These are phyloP conservation scores for Phaeomoniella chlamydospora DNA, from an alignment of 2,329 filamentous ascomycete genomes.

Conservation along the genomic window DNA sequence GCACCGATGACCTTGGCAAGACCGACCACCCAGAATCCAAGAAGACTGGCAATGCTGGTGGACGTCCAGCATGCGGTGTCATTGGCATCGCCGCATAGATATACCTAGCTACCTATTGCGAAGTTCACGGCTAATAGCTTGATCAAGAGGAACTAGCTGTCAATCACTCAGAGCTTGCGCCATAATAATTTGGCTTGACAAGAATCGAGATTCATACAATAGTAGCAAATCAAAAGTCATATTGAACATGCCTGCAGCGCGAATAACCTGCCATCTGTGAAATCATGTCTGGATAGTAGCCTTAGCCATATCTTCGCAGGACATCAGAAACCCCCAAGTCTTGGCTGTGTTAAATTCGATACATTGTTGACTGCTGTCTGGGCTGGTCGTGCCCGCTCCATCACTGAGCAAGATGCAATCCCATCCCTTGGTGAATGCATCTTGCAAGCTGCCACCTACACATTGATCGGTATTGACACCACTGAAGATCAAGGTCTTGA, in stretches of 20 bases:
- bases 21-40: slow-evolving; percentile 86
- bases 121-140: too few species aligned
- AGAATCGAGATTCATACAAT: too few species aligned
- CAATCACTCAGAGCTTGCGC: too few species aligned
- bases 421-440: slow-evolving; percentile 41
- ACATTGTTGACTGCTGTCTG: slow-evolving; percentile 9
- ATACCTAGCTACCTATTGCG: too few species aligned
- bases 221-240: too few species aligned
- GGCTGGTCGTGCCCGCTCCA: slow-evolving; percentile 32
- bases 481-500: slow-evolving; percentile 38
- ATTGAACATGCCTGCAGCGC: too few species aligned
- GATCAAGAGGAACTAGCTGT: too few species aligned
- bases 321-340: slow-evolving; percentile 10
- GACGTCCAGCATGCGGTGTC: slow-evolving; percentile 82
- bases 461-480: slow-evolving; percentile 51
- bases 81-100: neutral
- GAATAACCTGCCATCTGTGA: too few species aligned
- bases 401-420: slow-evolving; percentile 42
- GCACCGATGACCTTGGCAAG: slow-evolving; percentile 93
- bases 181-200: too few species aligned
- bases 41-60: slow-evolving; percentile 94
- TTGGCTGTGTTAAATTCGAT: slow-evolving; percentile 12
- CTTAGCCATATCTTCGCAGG: slow-evolving; percentile 9
- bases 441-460: slow-evolving; percentile 39
- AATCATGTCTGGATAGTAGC: slow-evolving; percentile 3